Evolutionary conservation across 1,284 basidiomycete genomes (phyloP), one percentile per base, ranked within the genome.

Genomic region (Porodaedalea pini): DNA sequence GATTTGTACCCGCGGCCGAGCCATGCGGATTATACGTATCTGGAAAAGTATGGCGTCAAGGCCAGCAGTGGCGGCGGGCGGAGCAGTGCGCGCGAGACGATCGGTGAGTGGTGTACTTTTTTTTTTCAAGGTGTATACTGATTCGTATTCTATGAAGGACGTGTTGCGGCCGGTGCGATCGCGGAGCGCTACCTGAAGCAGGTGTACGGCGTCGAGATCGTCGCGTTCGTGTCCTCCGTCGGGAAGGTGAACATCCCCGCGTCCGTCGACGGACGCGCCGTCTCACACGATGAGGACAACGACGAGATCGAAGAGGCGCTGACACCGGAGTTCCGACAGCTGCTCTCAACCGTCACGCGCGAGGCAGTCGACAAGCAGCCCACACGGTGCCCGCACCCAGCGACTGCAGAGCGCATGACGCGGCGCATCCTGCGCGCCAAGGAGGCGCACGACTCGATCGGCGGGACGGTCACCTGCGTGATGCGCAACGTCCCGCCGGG

Each of bases 21-120:
- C 64, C 97, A 99, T 70, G 97, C 97, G 51, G 97, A 99, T 72
- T 98, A 91, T 74, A 99, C 97, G 31, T 99, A 99, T 74, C 85
- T 99, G 54, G 88, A 94, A 67, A 99, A 99, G 70, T 99, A 99
- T 72, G 94, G 93, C 32, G 74, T 99, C 71, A 99, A 99, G 77
- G 96, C 97, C 1, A 94, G 91, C 77, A 93, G 89, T 60, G 97
- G 97, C 41, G 97, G 97, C 41, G 97, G 97, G 1, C 80, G 97
- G 25, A 93, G 91, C 66, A 92, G 88, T 67, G 97, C 97, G 17
- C 85, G 97, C 37, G 97, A 99, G 76, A 99, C 97, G 17, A 96
- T 99, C 64, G 97, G 94, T 88, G 63, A 37, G 76, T 60, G 52
- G 7, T 51, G 27, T 25, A 44, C 51, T 40, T 43, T 15, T 6